These are phyloP conservation scores for Neopestalotiopsis sp. DNA, from an alignment of 2,329 filamentous ascomycete species.

Conservation along the genomic window DNA sequence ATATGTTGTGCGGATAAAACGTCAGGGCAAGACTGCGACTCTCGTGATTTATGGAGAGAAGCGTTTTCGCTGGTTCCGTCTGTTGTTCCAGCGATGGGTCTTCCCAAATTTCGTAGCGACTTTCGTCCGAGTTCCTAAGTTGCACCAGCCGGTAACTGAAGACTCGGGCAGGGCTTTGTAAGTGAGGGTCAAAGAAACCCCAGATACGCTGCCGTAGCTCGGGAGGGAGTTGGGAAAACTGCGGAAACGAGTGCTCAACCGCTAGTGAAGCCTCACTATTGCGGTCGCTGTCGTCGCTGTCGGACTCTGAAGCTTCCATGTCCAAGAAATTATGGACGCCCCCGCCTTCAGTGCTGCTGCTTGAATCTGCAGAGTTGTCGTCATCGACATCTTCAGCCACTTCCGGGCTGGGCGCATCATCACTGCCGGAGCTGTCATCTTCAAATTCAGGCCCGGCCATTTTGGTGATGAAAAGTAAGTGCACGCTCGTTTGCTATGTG, in stretches of 20 bases:
- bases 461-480: not conserved
- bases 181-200: slow-evolving; percentile 38
- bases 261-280: slow-evolving; percentile 17
- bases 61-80: slow-evolving; percentile 33
- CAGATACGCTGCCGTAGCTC: slow-evolving; percentile 42
- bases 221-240: slow-evolving; percentile 38
- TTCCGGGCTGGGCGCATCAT: not conserved
- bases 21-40: slow-evolving; percentile 37
- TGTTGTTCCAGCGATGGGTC: slow-evolving; percentile 30
- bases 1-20: slow-evolving; percentile 36
- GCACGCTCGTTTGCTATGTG: not conserved
- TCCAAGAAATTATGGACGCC: slow-evolving; percentile 31
- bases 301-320: slow-evolving; percentile 35
- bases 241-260: slow-evolving; percentile 32
- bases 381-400: not conserved
- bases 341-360: slow-evolving; percentile 21
- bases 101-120: slow-evolving; percentile 21
- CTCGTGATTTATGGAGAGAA: slow-evolving; percentile 36
- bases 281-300: slow-evolving; percentile 23
- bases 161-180: slow-evolving; percentile 33
- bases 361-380: slow-evolving; percentile 24
- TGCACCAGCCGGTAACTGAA: slow-evolving; percentile 22
- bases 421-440: not conserved
- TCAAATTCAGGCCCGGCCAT: not conserved
- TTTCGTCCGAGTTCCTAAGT: not conserved